These are phyloP conservation scores for Albugo candida DNA, from an alignment of 352 stramenopile species.

Conservation along the genomic window DNA sequence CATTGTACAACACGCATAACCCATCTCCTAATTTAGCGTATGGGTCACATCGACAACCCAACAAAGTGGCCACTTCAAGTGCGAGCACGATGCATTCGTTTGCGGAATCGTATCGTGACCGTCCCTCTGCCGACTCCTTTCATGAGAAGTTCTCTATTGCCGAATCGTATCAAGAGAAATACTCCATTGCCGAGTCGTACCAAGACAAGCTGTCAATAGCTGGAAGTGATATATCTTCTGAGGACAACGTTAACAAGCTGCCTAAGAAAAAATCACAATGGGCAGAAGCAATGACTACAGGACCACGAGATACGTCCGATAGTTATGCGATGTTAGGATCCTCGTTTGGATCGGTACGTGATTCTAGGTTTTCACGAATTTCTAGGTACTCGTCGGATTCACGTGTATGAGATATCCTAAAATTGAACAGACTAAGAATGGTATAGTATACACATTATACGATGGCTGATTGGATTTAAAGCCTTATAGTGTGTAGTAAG, in stretches of 20 bases:
- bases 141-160: not conserved
- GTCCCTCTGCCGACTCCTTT: constrained; percentile 1
- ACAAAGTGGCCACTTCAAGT: not conserved
- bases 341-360: constrained; percentile 22
- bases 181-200: constrained; percentile 6
- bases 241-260: not conserved
- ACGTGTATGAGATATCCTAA: constrained; percentile 12
- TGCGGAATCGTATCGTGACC: constrained; percentile 17
- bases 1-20: not conserved
- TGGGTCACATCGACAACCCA: not conserved
- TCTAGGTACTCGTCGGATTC: constrained; percentile 55
- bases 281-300: constrained; percentile 37
- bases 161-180: constrained; percentile 5
- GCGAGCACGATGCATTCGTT: constrained; percentile 22
- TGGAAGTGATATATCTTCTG: constrained; percentile 7
- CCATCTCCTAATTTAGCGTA: not conserved
- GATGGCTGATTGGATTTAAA: not conserved
- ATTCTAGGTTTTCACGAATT: constrained; percentile 27
- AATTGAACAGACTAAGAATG: not conserved
- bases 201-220: constrained; percentile 8
- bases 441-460: not conserved
- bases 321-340: constrained; percentile 71
- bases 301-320: constrained; percentile 60
- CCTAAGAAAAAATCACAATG: constrained; percentile 29
- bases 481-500: too few species aligned